Conservation (phyloP, 2,329 filamentous ascomycete species). For the Amesomyces nigricolor region DNA sequence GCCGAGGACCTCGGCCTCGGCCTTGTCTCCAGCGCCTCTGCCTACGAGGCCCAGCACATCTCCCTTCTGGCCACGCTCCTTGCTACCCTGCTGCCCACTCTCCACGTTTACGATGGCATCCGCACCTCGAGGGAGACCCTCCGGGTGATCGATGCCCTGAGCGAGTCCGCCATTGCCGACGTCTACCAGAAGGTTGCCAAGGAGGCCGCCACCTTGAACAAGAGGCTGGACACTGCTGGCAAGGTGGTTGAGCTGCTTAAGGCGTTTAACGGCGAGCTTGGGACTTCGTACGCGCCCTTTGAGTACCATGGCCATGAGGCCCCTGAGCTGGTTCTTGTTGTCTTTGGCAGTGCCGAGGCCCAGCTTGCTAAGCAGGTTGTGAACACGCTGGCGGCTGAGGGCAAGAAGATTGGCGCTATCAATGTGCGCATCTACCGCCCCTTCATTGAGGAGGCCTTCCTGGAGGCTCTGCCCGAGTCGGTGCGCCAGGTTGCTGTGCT, state of each 20-base stretch:
- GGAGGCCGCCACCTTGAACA: conserved; percentile 54
- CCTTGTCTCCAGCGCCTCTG: conserved; percentile 76
- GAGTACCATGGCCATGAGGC: conserved; percentile 84
- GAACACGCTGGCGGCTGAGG: conserved; percentile 63
- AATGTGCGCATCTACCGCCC: conserved; percentile 92
- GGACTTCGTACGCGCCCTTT: conserved; percentile 86
- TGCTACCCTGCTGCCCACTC: conserved; percentile 64
- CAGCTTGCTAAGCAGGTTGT: conserved; percentile 81
- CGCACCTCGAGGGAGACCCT: conserved; percentile 67
- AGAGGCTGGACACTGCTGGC: conserved; percentile 65
- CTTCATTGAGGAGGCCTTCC: conserved; percentile 90
- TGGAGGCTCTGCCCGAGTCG: conserved; percentile 71
- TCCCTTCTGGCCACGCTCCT: conserved; percentile 67
- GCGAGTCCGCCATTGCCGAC: conserved; percentile 55
- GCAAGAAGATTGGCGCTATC: conserved; percentile 76
- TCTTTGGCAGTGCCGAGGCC: conserved; percentile 87
- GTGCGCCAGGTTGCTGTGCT: conserved; percentile 75
- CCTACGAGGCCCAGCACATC: conserved; percentile 92
- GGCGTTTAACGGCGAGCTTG: conserved; percentile 82
- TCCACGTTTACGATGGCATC: conserved; percentile 76
- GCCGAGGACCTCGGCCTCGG: conserved; percentile 88
- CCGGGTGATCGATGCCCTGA: conserved; percentile 64
- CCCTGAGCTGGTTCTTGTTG: conserved; percentile 78
- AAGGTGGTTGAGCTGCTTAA: conserved; percentile 64
- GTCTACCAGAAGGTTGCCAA: conserved; percentile 62